Percentiles rank a stretch among this genome's conserved stretches.
These are phyloP conservation scores for Trichoderma harzianum DNA, from an alignment of 2,329 filamentous ascomycete genomes.

Conservation along the genomic window DNA sequence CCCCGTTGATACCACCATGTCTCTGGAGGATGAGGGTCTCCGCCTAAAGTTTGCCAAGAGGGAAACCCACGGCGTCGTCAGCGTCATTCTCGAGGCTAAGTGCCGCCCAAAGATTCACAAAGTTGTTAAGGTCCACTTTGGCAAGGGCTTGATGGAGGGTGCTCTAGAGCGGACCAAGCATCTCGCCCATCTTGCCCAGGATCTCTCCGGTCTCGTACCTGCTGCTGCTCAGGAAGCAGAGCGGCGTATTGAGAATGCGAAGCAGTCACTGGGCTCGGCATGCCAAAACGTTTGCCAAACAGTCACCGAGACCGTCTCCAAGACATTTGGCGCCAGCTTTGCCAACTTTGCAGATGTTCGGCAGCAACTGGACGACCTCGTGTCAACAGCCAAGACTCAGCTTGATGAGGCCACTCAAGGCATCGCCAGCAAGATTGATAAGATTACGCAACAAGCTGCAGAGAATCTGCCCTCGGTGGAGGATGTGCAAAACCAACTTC, in stretches of 20 bases:
- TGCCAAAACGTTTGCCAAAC: constrained; percentile 28
- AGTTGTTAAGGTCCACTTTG: constrained; percentile 59
- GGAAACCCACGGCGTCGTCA: constrained; percentile 57
- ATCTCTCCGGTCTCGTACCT: constrained; percentile 39
- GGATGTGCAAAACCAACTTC: constrained; percentile 38
- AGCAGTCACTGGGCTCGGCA: constrained; percentile 31
- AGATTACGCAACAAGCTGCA: constrained; percentile 20
- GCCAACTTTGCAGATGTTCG: constrained; percentile 24
- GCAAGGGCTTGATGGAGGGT: constrained; percentile 44
- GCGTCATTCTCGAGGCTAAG: constrained; percentile 55
- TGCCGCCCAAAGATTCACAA: constrained; percentile 60
- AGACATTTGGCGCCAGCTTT: constrained; percentile 23
- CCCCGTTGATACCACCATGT: constrained; percentile 47
- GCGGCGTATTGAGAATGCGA: constrained; percentile 35
- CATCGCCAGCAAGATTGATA: constrained; percentile 22
- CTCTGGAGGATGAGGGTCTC: constrained; percentile 48
- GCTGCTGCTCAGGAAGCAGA: constrained; percentile 40
- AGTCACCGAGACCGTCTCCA: constrained; percentile 30
- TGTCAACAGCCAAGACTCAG: constrained; percentile 21
- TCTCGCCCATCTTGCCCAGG: constrained; percentile 42
- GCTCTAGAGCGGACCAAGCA: constrained; percentile 44
- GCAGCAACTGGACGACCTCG: constrained; percentile 24
- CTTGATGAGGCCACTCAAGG: constrained; percentile 21
- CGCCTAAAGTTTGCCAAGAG: constrained; percentile 49
- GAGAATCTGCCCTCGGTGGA: constrained; percentile 24